Percentiles rank a stretch among this genome's conserved stretches.
These are phyloP conservation scores for Trichophyton rubrum DNA, from an alignment of 2,329 filamentous ascomycete genomes.

Conservation along the genomic window DNA sequence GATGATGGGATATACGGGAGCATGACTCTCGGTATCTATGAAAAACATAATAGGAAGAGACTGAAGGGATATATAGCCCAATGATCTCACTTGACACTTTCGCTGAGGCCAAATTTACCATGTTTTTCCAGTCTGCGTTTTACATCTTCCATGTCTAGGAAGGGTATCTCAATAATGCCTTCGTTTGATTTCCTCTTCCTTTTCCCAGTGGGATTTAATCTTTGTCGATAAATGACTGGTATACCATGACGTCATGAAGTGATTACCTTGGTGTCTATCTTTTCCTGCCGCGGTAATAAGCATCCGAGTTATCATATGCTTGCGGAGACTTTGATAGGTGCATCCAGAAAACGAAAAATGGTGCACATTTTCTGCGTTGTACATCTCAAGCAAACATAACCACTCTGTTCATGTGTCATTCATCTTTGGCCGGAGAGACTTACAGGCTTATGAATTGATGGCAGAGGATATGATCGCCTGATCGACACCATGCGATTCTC, in stretches of 20 bases:
- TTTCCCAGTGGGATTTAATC: not conserved
- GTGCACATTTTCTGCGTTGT: not conserved
- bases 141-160: not conserved
- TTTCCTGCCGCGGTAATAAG: not conserved
- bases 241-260: not conserved
- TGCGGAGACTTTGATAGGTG: not conserved
- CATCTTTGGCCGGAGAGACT: not conserved
- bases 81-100: conserved; percentile 13
- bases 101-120: conserved; percentile 9
- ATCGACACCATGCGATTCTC: not conserved
- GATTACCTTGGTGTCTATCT: not conserved
- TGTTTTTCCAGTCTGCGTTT: not conserved
- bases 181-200: not conserved
- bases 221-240: not conserved
- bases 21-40: conserved; percentile 8
- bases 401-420: not conserved
- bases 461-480: not conserved
- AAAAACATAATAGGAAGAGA: conserved; percentile 13
- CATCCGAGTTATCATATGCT: not conserved
- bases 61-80: conserved; percentile 8
- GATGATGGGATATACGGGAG: conserved; percentile 11
- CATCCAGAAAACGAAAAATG: not conserved
- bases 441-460: not conserved
- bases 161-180: not conserved
- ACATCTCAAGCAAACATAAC: not conserved